Evolutionary conservation across 2,329 filamentous ascomycete genomes (phyloP).

Genomic region (Raffaelea deltoideospora): DNA sequence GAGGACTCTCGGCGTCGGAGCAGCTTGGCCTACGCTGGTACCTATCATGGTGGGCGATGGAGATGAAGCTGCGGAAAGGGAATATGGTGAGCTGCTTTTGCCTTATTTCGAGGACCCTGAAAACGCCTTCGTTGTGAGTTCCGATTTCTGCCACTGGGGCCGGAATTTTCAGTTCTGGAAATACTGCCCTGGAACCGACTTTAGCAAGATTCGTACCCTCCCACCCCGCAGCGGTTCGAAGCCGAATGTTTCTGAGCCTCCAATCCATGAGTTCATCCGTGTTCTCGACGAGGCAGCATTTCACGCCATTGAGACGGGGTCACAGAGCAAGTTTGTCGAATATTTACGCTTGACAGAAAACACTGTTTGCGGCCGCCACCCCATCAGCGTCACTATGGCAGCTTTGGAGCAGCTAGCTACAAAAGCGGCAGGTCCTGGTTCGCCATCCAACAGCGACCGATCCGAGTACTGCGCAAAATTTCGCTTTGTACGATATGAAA

Average conservation of each 20-base stretch:
- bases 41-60: constrained; percentile 79
- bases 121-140: constrained; percentile 78
- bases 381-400: constrained; percentile 86
- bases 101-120: constrained; percentile 61
- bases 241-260: constrained; percentile 22
- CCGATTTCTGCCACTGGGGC: constrained; percentile 97
- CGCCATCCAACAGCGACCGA: not conserved
- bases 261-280: constrained; percentile 76
- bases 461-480: constrained; percentile 29
- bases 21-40: constrained; percentile 55
- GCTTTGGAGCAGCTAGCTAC: constrained; percentile 52
- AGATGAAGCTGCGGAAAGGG: constrained; percentile 46
- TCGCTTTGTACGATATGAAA: constrained; percentile 71
- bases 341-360: constrained; percentile 63
- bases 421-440: constrained; percentile 3
- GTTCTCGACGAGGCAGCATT: constrained; percentile 70
- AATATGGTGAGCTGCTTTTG: constrained; percentile 54
- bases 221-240: constrained; percentile 12
- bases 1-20: constrained; percentile 25
- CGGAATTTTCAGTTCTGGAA: constrained; percentile 67
- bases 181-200: constrained; percentile 42
- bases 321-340: constrained; percentile 52
- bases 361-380: constrained; percentile 87
- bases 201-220: constrained; percentile 25
- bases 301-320: constrained; percentile 66